Evolutionary conservation across 108 stramenopile genomes (phyloP).

Genomic region (Mediolabrus comicus): DNA sequence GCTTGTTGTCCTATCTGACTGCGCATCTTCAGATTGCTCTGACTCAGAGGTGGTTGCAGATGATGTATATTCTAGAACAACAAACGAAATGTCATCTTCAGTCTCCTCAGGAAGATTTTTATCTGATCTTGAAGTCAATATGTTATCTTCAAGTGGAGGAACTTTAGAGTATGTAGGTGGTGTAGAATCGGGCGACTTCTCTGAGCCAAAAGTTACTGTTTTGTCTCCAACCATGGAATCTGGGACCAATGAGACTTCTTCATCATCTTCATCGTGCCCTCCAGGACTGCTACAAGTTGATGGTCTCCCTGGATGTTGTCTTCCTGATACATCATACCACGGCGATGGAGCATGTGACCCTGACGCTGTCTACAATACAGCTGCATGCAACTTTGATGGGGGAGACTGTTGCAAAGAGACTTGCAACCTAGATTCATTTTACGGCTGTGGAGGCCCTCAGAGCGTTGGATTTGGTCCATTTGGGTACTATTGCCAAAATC

Average conservation of each 20-base stretch:
- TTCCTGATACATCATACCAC: conserved; percentile 39
- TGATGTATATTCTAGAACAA: neutral
- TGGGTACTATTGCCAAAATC: conserved; percentile 42
- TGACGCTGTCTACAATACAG: conserved; percentile 84
- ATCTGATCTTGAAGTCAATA: neutral
- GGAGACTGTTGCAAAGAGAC: conserved; percentile 90
- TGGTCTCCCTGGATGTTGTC: conserved; percentile 34
- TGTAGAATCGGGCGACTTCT: neutral
- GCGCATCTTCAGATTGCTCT: neutral
- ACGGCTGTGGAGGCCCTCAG: conserved; percentile 31
- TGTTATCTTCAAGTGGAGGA: neutral
- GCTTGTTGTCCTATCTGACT: neutral
- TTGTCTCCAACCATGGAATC: neutral
- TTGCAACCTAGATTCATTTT: conserved; percentile 37
- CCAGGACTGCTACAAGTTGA: conserved; percentile 27
- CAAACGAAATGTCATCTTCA: neutral
- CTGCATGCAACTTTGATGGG: conserved; percentile 78
- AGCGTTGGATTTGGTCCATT: conserved; percentile 43
- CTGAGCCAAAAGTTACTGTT: neutral
- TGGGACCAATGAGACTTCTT: neutral
- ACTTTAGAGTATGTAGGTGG: neutral
- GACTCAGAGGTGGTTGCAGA: neutral
- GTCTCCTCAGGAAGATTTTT: neutral
- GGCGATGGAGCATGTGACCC: conserved; percentile 55
- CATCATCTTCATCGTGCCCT: conserved; percentile 14